Base-by-base conservation (phyloP, 495 filamentous ascomycete genomes). In the Aspergillus leporis region DNA sequence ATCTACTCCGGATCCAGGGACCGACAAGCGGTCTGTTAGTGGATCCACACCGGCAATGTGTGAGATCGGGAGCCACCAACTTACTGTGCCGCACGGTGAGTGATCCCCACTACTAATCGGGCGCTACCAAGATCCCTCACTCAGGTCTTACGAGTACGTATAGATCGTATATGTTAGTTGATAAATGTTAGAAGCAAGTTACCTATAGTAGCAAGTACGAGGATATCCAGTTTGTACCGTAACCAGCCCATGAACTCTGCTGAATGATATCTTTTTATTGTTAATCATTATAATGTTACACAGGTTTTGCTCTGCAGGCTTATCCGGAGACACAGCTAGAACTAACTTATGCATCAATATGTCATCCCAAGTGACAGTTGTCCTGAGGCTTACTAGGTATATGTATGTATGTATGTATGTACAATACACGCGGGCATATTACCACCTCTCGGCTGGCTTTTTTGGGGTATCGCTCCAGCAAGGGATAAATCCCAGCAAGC, bases 1-100 rank as follows among this genome's bases (percentile, higher is more conserved):
- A 41, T 14, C 38, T 41, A 41, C 16, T n/a, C 38, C 16, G 38
- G 12, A 41, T 25, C 30, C 13, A 23, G 30, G 10, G 12, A 16
- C 18, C 52, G 52, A 60, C 57, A 55, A 54, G 58, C 58, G 58
- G 58, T 60, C 58, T 60, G 46, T 13, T 36, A 41, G 34, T 60
- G 46, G 52, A 8, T 18, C 28, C 55, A 45, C 41, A 18, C 36
- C 40, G 28, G 40, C 38, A 28, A 28, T 61, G 53, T 49, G 56
- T 51, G 53, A 34, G 41, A 60, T 55, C 31, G 38, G 23, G 51
- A 60, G 18, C 58, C 58, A 60, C 38, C 13, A 13, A 8, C 38
- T n/a, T n/a, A 41, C 32, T 14, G 25, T 28, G 25, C 25, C 25
- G 25, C 25, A 28, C 25, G 25, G 25, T 28, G 25, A 6, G 25